These are phyloP conservation scores for Astrephomene gubernaculifera DNA, from an alignment of 139 green algal genomes.

Conservation along the genomic window DNA sequence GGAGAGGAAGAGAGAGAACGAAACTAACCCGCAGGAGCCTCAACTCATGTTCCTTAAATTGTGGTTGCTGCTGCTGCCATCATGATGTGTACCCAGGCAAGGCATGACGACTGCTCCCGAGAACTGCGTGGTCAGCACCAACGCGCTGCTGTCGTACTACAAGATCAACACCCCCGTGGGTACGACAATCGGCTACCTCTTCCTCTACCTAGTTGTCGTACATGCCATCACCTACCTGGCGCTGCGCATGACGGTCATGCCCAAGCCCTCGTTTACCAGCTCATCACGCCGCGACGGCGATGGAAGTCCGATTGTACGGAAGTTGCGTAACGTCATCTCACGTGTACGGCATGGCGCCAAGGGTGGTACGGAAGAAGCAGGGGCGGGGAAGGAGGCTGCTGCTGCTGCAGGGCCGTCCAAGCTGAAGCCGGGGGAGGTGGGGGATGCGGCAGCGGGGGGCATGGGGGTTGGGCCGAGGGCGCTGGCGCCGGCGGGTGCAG, in stretches of 20 bases:
- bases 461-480: too few relatives aligned
- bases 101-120: background rate
- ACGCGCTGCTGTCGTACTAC: constrained; percentile 44
- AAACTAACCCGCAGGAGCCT: background rate
- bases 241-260: background rate
- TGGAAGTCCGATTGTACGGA: too few relatives aligned
- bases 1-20: background rate
- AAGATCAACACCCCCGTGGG: background rate
- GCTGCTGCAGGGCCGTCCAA: too few relatives aligned
- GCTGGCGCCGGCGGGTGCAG: too few relatives aligned
- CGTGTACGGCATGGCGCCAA: too few relatives aligned
- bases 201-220: constrained; percentile 25
- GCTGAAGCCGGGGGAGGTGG: too few relatives aligned
- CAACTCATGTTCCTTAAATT: background rate
- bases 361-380: too few relatives aligned
- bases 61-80: background rate
- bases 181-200: constrained; percentile 23
- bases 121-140: constrained; percentile 36
- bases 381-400: too few relatives aligned
- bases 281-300: too few relatives aligned
- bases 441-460: too few relatives aligned
- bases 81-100: background rate
- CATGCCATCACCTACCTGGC: constrained; percentile 42
- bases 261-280: too few relatives aligned
- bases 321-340: too few relatives aligned